Evolutionary conservation across 805 yeast species (phyloP), one percentile per base, ranked within the genome.

Genomic region (Myxozyma kluyveri): DNA sequence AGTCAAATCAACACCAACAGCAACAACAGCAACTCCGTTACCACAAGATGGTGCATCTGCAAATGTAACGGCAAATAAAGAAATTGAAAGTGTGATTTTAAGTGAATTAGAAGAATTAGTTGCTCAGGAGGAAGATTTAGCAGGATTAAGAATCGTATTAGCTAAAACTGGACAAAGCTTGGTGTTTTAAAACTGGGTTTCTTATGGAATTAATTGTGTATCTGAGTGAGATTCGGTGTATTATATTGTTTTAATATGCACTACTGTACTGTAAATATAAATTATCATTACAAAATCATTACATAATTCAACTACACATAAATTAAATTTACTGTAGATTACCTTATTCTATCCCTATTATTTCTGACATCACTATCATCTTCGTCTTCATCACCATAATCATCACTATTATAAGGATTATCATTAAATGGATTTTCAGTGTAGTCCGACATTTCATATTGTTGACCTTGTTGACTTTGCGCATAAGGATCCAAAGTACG

Each of bases 51-150:
- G 36, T 6, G 41, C 42, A 14, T 9, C 12, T 29, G 33, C 33
- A 29, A 9, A 29, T 29, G 24, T 35, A 14, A 24, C 10, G 6
- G 45, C 14, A 12, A 29, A 14, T 29, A 29, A 14, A 29, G 18
- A 45, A 14, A 26, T 36, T n/a, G 56, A 53, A 14, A 29, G 27
- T 3, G 38, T 49, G 4, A 56, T 56, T 3, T 39, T 54, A 17
- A 6, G 10, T 9, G 60, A 56, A 35, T 33, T 56, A 9, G 57
- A 56, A 19, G 51, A 47, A 12, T 18, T 56, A 17, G 27, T 46
- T n/a, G 55, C 52, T 5, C 40, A 45, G 22, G 60, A 56, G 21
- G 52, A 49, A 14, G 58, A 56, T 27, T 39, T 56, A 46, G 58
- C 59, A 3, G 60, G 60, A 2, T n/a, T 51, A 27, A 39, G 50